These are phyloP conservation scores for Casaregolazyma lundiana DNA, from an alignment of 1,139 yeast genomes.

Conservation along the genomic window DNA sequence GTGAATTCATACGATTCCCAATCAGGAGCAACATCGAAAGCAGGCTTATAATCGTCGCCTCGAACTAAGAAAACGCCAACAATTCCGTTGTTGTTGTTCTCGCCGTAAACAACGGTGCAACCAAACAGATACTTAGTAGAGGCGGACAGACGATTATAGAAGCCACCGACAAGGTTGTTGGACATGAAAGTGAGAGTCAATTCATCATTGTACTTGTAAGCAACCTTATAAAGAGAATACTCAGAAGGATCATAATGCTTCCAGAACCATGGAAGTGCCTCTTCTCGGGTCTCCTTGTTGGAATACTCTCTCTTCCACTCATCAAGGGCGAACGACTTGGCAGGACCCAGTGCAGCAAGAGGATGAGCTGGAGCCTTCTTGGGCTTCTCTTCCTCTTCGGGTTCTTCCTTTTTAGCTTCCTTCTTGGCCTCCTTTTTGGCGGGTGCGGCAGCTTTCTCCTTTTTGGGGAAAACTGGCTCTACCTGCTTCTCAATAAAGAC, in stretches of 20 bases:
- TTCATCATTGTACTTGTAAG: conserved; percentile 97
- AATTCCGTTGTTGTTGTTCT: conserved; percentile 97
- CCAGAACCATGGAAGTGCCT: conserved; percentile 98
- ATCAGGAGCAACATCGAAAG: conserved; percentile 98
- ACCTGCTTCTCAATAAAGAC: conserved; percentile 55
- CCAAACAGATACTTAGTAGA: conserved; percentile 96
- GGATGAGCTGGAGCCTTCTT: conserved; percentile 79
- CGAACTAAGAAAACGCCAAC: conserved; percentile 91
- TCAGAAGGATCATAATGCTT: conserved; percentile 86
- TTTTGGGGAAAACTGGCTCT: conserved; percentile 59
- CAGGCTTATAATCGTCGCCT: conserved; percentile 89
- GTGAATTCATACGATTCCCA: conserved; percentile 82
- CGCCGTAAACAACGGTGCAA: conserved; percentile 91
- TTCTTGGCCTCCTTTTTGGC: conserved; percentile 32
- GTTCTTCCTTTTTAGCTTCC: conserved; percentile 34
- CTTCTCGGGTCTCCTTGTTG: conserved; percentile 93
- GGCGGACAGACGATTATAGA: conserved; percentile 91
- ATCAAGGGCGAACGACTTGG: conserved; percentile 60
- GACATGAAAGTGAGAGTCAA: conserved; percentile 97
- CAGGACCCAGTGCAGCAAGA: conserved; percentile 72
- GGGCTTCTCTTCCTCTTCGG: conserved; percentile 42
- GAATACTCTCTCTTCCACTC: conserved; percentile 98
- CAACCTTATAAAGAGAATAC: conserved; percentile 94
- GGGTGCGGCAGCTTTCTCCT: conserved; percentile 46
- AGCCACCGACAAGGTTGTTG: conserved; percentile 96